A percentile compares a stretch with the other conserved stretches of the same genome.
Conservation (phyloP, 2,329 filamentous ascomycete species). For the Colletotrichum sp. region DNA sequence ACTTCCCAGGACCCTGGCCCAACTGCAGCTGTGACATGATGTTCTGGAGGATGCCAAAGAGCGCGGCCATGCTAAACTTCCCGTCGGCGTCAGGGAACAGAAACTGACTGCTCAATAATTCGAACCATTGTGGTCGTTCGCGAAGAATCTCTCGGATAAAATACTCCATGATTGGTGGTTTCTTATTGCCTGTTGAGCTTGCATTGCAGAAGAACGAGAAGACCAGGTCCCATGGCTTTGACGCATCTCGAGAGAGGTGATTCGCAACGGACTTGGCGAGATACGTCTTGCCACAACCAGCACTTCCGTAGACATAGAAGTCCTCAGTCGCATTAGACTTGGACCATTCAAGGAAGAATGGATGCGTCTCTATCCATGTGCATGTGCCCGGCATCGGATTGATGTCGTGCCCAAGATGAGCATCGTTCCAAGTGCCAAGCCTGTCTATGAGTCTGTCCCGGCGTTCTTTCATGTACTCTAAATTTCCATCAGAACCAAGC, state of each 20-base stretch:
- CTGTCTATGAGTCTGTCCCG: background rate
- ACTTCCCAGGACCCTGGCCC: background rate
- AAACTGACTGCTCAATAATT: constrained; percentile 13
- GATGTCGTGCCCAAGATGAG: background rate
- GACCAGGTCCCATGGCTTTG: constrained; percentile 13
- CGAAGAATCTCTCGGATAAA: constrained; percentile 24
- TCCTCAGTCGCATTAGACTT: constrained; percentile 8
- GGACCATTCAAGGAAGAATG: constrained; percentile 22
- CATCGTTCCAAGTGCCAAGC: constrained; percentile 1
- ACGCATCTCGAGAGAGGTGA: constrained; percentile 14
- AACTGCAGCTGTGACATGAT: constrained; percentile 1
- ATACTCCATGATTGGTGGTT: constrained; percentile 24
- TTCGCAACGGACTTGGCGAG: constrained; percentile 24
- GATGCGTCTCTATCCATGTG: constrained; percentile 21
- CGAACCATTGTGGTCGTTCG: constrained; percentile 20
- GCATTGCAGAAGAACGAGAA: constrained; percentile 26
- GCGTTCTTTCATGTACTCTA: background rate
- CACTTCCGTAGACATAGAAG: constrained; percentile 17
- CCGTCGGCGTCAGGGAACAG: background rate
- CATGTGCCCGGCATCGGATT: constrained; percentile 21
- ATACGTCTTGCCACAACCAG: constrained; percentile 27
- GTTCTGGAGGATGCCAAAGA: constrained; percentile 24
- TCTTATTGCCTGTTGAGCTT: background rate
- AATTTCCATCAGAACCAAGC: background rate
- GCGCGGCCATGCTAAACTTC: constrained; percentile 1